A percentile compares a stretch with the other conserved stretches of the same genome.
Conservation (phyloP, 257 asterid genomes). For the Solanum commersonii region DNA sequence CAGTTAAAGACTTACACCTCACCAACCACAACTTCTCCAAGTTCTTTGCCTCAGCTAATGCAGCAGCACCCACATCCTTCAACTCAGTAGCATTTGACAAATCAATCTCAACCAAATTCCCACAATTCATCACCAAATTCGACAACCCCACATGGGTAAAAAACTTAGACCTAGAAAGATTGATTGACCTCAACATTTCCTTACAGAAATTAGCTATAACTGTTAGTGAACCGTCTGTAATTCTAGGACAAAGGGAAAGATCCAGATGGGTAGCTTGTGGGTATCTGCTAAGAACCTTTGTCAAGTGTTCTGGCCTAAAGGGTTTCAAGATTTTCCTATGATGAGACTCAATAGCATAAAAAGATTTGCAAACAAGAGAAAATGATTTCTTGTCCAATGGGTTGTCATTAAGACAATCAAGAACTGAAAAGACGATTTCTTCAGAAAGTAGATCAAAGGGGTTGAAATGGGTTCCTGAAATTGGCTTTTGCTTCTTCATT, state of each 20-base stretch:
- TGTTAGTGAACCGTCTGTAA: slow-evolving; percentile 40
- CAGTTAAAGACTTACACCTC: slow-evolving; percentile 70
- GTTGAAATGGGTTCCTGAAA: slow-evolving; percentile 18
- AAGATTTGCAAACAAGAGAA: slow-evolving; percentile 67
- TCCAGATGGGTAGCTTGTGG: slow-evolving; percentile 44
- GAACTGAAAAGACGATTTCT: slow-evolving; percentile 54
- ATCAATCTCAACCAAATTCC: slow-evolving; percentile 73
- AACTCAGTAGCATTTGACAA: slow-evolving; percentile 68
- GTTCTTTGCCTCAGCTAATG: slow-evolving; percentile 76
- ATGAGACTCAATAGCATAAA: slow-evolving; percentile 50
- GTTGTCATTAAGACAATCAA: slow-evolving; percentile 56
- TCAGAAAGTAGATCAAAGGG: slow-evolving; percentile 65
- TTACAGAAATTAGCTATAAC: slow-evolving; percentile 29
- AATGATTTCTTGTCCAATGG: slow-evolving; percentile 70
- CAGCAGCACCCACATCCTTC: slow-evolving; percentile 55
- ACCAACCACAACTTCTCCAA: slow-evolving; percentile 65
- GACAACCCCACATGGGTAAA: slow-evolving; percentile 57
- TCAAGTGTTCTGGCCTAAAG: slow-evolving; percentile 45
- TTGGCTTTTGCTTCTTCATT: slow-evolving; percentile 56
- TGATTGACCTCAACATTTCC: slow-evolving; percentile 45
- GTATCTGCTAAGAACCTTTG: slow-evolving; percentile 38
- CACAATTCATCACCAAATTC: slow-evolving; percentile 44
- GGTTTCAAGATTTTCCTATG: slow-evolving; percentile 63
- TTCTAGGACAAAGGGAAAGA: slow-evolving; percentile 66
- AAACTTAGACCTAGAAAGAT: slow-evolving; percentile 62